Base-by-base conservation (phyloP, 495 filamentous ascomycete genomes). In the Hypomontagnella monticulosa region DNA sequence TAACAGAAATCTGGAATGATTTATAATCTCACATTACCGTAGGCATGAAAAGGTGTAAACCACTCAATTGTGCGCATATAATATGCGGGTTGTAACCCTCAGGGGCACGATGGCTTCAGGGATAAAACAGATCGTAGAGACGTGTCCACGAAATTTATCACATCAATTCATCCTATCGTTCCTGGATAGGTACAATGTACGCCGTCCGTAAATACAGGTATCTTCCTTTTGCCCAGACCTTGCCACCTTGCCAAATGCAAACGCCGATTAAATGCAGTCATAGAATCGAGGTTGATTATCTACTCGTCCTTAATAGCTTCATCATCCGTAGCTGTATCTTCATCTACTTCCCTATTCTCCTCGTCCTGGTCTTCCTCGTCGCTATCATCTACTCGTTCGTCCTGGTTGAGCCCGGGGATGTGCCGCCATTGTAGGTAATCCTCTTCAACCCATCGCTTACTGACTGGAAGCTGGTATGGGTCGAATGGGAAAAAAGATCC, bases 401-500 rank as follows among this genome's bases (percentile, higher is more conserved):
- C 73, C 48, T 70, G 77, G 34, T 82, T 82, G 4, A 96, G 75
- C 1, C 93, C 90, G 1, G 90, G 87, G 14, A 96, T 86, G 7
- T 85, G 84, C 42, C 85, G 85, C 94, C 94, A 99, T 57, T 89
- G 81, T 16, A 93, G 81, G 69, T 97, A 99, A 66, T 94, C 93
- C 3, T 83, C 83, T 47, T 91, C 85, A 47, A 99, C 70, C 95
- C 96, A 98, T 36, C 86, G 81, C 73, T 89, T 90, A 67, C 93
- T 96, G 48, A 85, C 80, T 0, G 92, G 94, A 10, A 98, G 81
- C 62, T 91, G 87, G 76, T 97, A 98, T 2, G 95, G 95, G 72
- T 99, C 95, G 70, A 99, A 99, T 1, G 96, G 95, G 74, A 98
- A 98, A 75, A 93, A 97, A 0, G 91, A 91, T 61, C 97, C 94